Conservation (phyloP, 2,329 filamentous ascomycete species). For the Exophiala lecanii-corni region DNA sequence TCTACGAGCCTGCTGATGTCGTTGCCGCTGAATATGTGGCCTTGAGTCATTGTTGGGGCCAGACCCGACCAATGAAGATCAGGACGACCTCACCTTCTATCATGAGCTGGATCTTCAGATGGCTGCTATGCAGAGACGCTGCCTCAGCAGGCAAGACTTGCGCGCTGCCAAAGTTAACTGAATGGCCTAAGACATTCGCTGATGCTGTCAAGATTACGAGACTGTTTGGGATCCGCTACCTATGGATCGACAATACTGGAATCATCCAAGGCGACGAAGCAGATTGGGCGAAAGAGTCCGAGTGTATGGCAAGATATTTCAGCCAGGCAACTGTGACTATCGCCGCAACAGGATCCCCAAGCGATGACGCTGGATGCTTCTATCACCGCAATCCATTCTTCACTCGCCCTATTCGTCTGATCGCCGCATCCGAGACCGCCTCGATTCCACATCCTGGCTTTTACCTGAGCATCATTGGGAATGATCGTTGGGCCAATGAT, state of each 20-base stretch:
- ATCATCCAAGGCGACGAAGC: conserved; percentile 20
- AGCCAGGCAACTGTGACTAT: background rate
- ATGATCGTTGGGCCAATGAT: too few species aligned
- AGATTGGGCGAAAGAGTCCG: conserved; percentile 26
- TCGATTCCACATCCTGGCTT: too few species aligned
- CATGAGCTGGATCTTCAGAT: too few species aligned
- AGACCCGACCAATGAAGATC: background rate
- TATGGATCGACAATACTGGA: conserved; percentile 25
- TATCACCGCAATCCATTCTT: too few species aligned
- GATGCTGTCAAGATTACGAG: conserved; percentile 21
- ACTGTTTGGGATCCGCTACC: conserved; percentile 13
- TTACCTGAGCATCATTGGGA: too few species aligned
- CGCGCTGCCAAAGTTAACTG: background rate
- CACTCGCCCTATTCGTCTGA: too few species aligned
- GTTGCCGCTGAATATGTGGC: conserved; percentile 5
- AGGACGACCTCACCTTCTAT: too few species aligned
- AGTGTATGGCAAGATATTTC: conserved; percentile 21
- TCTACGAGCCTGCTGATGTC: background rate
- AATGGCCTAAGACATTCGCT: conserved; percentile 10
- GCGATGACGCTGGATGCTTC: too few species aligned
- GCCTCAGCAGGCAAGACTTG: background rate
- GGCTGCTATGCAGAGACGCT: background rate
- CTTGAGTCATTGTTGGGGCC: conserved; percentile 22
- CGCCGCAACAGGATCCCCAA: background rate
- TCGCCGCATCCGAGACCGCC: too few species aligned